Conservation (phyloP, 306 rosid species). For the Prunus armeniaca region DNA sequence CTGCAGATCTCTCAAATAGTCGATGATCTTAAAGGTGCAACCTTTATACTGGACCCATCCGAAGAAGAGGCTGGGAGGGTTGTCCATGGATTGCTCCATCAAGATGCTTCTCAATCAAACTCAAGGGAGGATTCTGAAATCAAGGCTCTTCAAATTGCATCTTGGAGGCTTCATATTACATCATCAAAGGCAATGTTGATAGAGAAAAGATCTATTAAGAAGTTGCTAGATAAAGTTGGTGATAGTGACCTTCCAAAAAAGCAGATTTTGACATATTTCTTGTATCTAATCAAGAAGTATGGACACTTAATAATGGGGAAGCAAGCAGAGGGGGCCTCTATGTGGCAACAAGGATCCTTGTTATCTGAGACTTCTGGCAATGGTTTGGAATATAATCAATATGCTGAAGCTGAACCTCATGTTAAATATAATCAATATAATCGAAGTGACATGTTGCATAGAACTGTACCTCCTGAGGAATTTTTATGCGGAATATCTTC, state of each 20-base stretch:
- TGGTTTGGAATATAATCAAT: constrained; percentile 23
- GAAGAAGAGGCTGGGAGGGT: constrained; percentile 76
- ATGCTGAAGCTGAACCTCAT: constrained; percentile 27
- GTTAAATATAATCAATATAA: constrained; percentile 17
- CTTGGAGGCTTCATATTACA: constrained; percentile 57
- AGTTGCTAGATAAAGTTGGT: constrained; percentile 42
- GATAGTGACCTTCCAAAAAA: constrained; percentile 39
- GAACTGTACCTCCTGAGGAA: constrained; percentile 54
- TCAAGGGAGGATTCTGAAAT: constrained; percentile 47
- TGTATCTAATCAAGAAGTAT: constrained; percentile 51
- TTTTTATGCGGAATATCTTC: constrained; percentile 72
- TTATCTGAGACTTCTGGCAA: constrained; percentile 30
- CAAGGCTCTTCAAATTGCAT: constrained; percentile 57
- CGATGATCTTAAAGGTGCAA: constrained; percentile 51
- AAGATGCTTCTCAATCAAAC: constrained; percentile 40
- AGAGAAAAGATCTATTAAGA: constrained; percentile 67
- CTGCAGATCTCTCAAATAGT: constrained; percentile 71
- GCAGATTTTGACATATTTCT: constrained; percentile 55
- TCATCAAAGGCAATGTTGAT: constrained; percentile 47
- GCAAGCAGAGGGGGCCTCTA: constrained; percentile 32
- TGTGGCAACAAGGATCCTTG: constrained; percentile 26
- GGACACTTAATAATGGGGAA: constrained; percentile 35
- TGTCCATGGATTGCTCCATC: constrained; percentile 48
- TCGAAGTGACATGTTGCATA: constrained; percentile 30
- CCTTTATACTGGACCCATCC: constrained; percentile 51